Evolutionary conservation across 2,329 filamentous ascomycete species (phyloP), one percentile per base, ranked within the genome.

Genomic region (Xylaria sp.): DNA sequence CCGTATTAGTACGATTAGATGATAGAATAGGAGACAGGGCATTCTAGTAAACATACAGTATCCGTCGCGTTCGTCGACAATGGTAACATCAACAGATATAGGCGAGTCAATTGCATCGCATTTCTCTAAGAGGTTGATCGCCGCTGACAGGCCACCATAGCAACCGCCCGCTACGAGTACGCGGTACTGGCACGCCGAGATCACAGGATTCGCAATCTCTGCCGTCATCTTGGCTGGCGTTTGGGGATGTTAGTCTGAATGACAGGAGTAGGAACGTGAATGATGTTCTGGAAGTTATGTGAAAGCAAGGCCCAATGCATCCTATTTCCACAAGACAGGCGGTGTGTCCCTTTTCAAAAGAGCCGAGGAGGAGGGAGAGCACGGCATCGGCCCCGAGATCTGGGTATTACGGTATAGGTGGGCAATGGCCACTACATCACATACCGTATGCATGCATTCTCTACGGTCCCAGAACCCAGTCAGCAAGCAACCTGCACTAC

Each of bases 61-160:
- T n/a, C 92, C 92, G 82, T 94, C 92, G n/a, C 91, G 84, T 78
- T 94, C 91, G 74, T 94, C 92, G 27, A 93, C 88, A 24, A 94
- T 85, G 24, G 90, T 93, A 59, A 94, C 89, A 45, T 93, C 86
- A 14, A 93, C 79, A 1, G 87, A 84, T 53, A 90, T 82, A 27
- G 82, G 83, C 53, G 82, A 81, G 21, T 82, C 76, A 34, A 71
- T 84, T 73, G 75, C 85, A 80, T 86, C 82, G 67, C 86, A 87
- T 42, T 92, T 83, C 75, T 93, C 90, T 21, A 91, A 80, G 6
- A 94, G 83, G 75, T 92, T 91, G 72, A 92, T 80, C 5, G 88
- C 86, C 1, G 88, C 85, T 12, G 89, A 86, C 4, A 94, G 84
- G 39, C 92, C 92, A n/a, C 85, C 87, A 74, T 94, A 94, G 47